Conservation (phyloP, 129 eudicot species). For the Glebionis coronaria region DNA sequence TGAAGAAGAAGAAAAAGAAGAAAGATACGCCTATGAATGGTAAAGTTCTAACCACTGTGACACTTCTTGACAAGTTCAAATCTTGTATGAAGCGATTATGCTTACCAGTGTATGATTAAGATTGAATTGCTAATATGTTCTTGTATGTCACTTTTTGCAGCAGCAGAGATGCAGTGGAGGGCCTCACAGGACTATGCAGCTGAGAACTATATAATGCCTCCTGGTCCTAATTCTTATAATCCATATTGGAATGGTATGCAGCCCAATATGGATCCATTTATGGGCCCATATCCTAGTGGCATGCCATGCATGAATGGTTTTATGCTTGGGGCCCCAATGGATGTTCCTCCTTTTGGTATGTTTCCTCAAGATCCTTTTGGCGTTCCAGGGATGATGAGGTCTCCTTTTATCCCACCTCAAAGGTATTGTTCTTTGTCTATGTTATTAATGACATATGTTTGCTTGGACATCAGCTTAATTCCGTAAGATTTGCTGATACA, state of each 20-base stretch:
- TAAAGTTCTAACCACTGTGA: slow-evolving; percentile 24
- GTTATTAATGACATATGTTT: background rate
- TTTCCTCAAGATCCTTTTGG: slow-evolving; percentile 82
- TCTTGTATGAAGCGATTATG: background rate
- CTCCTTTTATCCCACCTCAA: slow-evolving; percentile 78
- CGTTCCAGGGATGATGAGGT: slow-evolving; percentile 55
- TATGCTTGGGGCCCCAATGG: slow-evolving; percentile 59
- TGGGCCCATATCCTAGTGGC: slow-evolving; percentile 54
- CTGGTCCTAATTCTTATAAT: no score
- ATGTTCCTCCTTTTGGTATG: slow-evolving; percentile 63
- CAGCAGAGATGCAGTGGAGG: slow-evolving; percentile 91
- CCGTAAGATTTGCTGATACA: slow-evolving; percentile 19
- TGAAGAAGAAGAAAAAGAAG: slow-evolving; percentile 88
- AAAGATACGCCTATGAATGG: slow-evolving; percentile 53
- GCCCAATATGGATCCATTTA: no score
- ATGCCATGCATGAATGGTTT: slow-evolving; percentile 69
- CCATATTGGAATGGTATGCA: no score
- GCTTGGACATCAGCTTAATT: no score
- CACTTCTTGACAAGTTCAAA: background rate
- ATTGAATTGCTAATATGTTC: background rate
- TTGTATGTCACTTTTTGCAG: slow-evolving; percentile 32
- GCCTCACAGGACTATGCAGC: slow-evolving; percentile 58
- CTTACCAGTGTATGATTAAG: no score
- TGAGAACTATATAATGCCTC: no score
- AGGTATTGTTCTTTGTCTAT: slow-evolving; percentile 40